These are phyloP conservation scores for Vitis rupestris DNA, from an alignment of 164 flowering plant species.

Conservation along the genomic window DNA sequence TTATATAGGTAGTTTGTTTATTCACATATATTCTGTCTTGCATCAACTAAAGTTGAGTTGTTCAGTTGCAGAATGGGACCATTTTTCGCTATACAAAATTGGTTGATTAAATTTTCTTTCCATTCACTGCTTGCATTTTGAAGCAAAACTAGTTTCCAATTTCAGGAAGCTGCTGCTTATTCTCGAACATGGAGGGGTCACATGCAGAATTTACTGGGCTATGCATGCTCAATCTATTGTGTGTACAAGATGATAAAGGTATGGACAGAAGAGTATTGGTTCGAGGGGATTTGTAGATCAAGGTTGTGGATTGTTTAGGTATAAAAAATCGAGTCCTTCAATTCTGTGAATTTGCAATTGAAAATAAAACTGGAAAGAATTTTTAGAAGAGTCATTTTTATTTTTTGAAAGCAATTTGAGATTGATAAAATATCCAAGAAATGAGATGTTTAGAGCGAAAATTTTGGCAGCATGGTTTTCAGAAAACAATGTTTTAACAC, in stretches of 20 bases:
- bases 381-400: not conserved
- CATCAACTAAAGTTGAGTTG: not conserved
- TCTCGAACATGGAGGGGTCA: constrained; percentile 99
- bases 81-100: not conserved
- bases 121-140: not conserved
- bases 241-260: constrained; percentile 99
- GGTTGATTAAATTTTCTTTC: not conserved
- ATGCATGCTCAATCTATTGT: constrained; percentile 92
- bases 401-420: not conserved
- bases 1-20: not conserved
- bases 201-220: constrained; percentile 91
- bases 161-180: constrained; percentile 94
- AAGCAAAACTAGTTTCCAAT: not conserved
- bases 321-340: no score
- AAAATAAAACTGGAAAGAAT: no score
- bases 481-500: no score
- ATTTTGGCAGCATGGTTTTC: no score
- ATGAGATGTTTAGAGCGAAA: no score
- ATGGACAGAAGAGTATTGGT: constrained; percentile 9
- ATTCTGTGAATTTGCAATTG: no score
- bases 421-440: no score
- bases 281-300: not conserved
- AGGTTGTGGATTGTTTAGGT: no score
- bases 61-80: not conserved
- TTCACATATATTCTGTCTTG: not conserved